Base-by-base conservation (phyloP, 148 eudicot genomes). In the Rhododendron henanense region DNA sequence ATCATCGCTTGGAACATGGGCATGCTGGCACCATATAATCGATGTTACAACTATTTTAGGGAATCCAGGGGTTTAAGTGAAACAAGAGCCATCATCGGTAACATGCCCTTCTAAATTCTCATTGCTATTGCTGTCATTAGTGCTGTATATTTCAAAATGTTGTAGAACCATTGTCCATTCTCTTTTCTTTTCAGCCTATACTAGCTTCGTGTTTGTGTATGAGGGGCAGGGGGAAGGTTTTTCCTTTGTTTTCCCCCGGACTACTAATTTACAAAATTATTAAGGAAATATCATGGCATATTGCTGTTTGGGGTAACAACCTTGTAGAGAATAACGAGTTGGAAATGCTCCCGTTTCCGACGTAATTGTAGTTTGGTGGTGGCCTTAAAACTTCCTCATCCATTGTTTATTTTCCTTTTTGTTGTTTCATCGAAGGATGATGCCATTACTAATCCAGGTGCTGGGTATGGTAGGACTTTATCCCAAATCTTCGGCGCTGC, bases 21-120 rank as follows among this genome's bases (percentile, higher is more conserved):
- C 88, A 91, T 93, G 94, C 93, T 93, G 87, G 93, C 90, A 50
- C 88, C 94, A 45, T 93, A 93, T 86, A 92, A 91, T 81, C 93
- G 87, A 71, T 87, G 89, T 67, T 89, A 87, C 19, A 89, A 90
- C 83, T 90, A 91, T 69, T 87, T 89, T 86, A 93, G 86, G 84
- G 94, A 93, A 83, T 83, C 91, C 67, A 65, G 81, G 51, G 91
- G 91, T 81, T 67, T 91, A 65, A 85, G 88, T 51, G 92, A 91
- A 80, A 82, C 78, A 63, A 16, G 45, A n/a, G 23, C 75, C 7
- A 35, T 44, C 3, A 14, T 78, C 59, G 87, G 87, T 79, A 85
- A 78, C 13, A 41, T 71, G 37, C 76, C 28, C 82, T 48, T 23
- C 65, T 61, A 31, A 55, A 55, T 55, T 7, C 83, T 31, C 83